Conservation (phyloP, 306 rosid species). For the Vicia faba region DNA sequence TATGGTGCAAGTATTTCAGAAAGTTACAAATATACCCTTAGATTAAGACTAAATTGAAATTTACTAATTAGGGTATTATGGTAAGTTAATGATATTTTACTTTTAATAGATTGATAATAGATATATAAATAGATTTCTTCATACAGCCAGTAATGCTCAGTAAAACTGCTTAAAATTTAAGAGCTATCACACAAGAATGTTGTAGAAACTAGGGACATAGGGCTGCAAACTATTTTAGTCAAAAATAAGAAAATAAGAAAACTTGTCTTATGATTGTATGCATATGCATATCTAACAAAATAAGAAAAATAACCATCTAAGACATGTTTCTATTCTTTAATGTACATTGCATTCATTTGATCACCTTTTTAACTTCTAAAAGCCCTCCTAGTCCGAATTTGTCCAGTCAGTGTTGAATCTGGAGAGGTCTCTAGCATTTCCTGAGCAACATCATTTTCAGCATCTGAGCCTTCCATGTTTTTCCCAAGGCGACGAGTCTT, state of each 20-base stretch:
- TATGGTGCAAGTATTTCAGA: too few relatives aligned
- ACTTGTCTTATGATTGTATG: constrained; percentile 20
- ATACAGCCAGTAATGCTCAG: not conserved
- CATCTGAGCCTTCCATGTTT: constrained; percentile 29
- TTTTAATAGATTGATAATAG: too few relatives aligned
- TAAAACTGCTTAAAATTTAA: not conserved
- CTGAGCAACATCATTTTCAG: constrained; percentile 18
- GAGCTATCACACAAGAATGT: not conserved
- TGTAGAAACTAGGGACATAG: constrained; percentile 28
- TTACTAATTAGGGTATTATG: too few relatives aligned
- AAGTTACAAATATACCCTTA: too few relatives aligned
- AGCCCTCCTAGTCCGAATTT: constrained; percentile 8
- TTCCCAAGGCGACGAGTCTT: constrained; percentile 32
- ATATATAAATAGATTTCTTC: too few relatives aligned
- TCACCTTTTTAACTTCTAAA: constrained; percentile 1
- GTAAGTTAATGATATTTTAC: too few relatives aligned
- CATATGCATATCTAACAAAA: not conserved
- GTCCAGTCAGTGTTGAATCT: not conserved
- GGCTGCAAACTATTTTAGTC: constrained; percentile 6
- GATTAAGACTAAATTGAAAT: too few relatives aligned
- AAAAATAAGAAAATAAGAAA: too few relatives aligned
- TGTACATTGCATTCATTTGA: not conserved
- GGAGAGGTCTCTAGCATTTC: constrained; percentile 29
- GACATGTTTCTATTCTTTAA: constrained; percentile 11
- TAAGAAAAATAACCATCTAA: constrained; percentile 11